phyloP scores from a whole-genome alignment of 2,329 filamentous ascomycete species.

The Aspergillus aculeatinus region DNA sequence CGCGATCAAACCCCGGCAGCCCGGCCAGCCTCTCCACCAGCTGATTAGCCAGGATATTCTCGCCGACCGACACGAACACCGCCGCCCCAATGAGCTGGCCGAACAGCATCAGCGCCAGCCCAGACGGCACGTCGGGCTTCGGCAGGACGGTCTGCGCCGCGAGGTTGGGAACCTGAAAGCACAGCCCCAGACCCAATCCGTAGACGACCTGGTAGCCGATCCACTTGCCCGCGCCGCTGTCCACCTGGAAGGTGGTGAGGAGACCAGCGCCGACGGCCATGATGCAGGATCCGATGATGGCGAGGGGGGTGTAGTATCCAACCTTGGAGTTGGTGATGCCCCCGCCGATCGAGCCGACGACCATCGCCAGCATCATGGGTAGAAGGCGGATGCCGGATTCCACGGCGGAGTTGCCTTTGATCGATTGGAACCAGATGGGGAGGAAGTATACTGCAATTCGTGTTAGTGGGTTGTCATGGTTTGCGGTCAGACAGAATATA shows the following conservation, averaged over 20 bases:
- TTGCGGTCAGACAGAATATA: background rate
- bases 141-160: slow-evolving; percentile 36
- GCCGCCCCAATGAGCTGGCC: slow-evolving; percentile 35
- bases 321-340: slow-evolving; percentile 31
- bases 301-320: slow-evolving; percentile 40
- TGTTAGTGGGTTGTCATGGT: background rate
- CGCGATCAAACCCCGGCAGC: background rate
- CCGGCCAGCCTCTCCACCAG: background rate
- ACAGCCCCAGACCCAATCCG: slow-evolving; percentile 35
- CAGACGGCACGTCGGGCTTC: slow-evolving; percentile 33
- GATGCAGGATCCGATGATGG: slow-evolving; percentile 33
- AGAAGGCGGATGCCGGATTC: slow-evolving; percentile 45
- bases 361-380: slow-evolving; percentile 35
- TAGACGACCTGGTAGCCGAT: slow-evolving; percentile 38
- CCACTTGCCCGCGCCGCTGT: slow-evolving; percentile 37
- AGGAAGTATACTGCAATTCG: slow-evolving; percentile 30
- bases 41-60: slow-evolving; percentile 7
- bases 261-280: slow-evolving; percentile 43
- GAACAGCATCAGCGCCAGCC: slow-evolving; percentile 37
- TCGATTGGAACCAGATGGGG: slow-evolving; percentile 51
- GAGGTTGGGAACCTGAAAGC: slow-evolving; percentile 36
- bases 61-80: slow-evolving; percentile 51
- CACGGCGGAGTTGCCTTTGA: slow-evolving; percentile 43
- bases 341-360: slow-evolving; percentile 33
- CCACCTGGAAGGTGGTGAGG: slow-evolving; percentile 38